These are phyloP conservation scores for Chernovozyma aurita DNA, from an alignment of 1,139 yeast species.

Conservation along the genomic window DNA sequence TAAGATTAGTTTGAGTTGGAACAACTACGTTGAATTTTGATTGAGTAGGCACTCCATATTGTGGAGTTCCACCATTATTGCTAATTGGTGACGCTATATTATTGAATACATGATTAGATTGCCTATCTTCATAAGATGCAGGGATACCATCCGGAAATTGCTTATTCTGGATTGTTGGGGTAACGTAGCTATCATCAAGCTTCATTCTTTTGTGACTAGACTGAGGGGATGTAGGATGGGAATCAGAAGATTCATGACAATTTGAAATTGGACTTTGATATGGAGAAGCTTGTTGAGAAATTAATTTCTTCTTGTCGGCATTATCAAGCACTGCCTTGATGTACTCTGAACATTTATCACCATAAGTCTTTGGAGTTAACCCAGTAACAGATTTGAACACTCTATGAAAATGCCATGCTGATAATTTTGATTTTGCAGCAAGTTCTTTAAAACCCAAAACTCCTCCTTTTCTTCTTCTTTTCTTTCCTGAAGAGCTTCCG, in stretches of 20 bases:
- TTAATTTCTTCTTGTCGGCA: constrained; percentile 2
- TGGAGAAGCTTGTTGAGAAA: neutral
- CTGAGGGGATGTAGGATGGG: constrained; percentile 3
- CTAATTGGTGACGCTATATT: neutral
- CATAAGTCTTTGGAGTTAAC: constrained; percentile 82
- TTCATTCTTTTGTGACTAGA: constrained; percentile 1
- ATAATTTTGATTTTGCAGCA: constrained; percentile 76
- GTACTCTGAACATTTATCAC: constrained; percentile 80
- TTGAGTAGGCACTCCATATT: neutral
- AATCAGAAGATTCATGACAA: constrained; percentile 1
- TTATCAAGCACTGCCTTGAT: constrained; percentile 27
- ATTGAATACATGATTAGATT: neutral
- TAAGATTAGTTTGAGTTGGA: neutral
- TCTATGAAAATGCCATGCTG: constrained; percentile 94
- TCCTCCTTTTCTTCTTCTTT: constrained; percentile 74
- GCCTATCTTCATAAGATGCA: neutral
- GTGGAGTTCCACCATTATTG: neutral
- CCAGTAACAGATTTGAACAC: constrained; percentile 85
- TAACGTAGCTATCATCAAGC: neutral
- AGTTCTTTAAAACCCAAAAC: constrained; percentile 84
- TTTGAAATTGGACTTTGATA: constrained; percentile 6
- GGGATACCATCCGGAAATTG: neutral
- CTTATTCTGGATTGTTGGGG: neutral
- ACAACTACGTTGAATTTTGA: neutral
- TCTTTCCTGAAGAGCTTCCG: constrained; percentile 24